These are phyloP conservation scores for Grammothele lineata DNA, from an alignment of 768 basidiomycete species.

Conservation along the genomic window DNA sequence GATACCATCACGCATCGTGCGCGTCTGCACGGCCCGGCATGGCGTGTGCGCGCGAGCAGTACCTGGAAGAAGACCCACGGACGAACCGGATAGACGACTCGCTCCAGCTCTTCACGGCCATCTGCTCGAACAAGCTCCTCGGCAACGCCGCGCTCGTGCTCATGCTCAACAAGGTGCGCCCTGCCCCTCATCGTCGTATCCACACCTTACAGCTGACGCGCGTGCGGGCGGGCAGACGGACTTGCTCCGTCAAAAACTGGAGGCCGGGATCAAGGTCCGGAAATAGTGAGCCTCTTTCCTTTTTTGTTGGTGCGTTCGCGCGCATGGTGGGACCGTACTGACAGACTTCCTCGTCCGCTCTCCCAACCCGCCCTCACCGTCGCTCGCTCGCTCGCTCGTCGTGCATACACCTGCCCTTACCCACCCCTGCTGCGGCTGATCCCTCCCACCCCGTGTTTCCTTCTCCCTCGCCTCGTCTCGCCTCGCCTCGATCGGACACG, in stretches of 20 bases:
- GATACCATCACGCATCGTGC: no score
- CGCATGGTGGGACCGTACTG: neutral
- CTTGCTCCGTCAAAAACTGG: slow-evolving; percentile 67
- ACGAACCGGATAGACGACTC: slow-evolving; percentile 83
- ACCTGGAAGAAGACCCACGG: slow-evolving; percentile 76
- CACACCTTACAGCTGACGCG: neutral
- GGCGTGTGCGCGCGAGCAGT: slow-evolving; percentile 41
- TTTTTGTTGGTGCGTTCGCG: neutral
- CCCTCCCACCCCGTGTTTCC: neutral
- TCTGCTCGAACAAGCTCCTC: slow-evolving; percentile 74
- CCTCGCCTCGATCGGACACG: neutral
- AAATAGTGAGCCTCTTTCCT: slow-evolving; percentile 64
- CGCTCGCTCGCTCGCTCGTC: neutral
- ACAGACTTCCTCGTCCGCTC: neutral
- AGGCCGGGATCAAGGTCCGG: slow-evolving; percentile 60
- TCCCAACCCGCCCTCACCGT: no score
- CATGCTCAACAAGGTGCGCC: slow-evolving; percentile 70
- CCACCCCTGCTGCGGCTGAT: slow-evolving; percentile 5
- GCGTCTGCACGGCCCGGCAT: no score
- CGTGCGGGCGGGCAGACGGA: slow-evolving; percentile 47
- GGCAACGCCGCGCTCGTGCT: slow-evolving; percentile 70
- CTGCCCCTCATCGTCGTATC: neutral
- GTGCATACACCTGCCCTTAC: neutral
- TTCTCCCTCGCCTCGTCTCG: neutral
- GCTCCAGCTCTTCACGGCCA: slow-evolving; percentile 67